phyloP scores from a whole-genome alignment of 2,329 filamentous ascomycete species.

The Fusarium albosuccineum region DNA sequence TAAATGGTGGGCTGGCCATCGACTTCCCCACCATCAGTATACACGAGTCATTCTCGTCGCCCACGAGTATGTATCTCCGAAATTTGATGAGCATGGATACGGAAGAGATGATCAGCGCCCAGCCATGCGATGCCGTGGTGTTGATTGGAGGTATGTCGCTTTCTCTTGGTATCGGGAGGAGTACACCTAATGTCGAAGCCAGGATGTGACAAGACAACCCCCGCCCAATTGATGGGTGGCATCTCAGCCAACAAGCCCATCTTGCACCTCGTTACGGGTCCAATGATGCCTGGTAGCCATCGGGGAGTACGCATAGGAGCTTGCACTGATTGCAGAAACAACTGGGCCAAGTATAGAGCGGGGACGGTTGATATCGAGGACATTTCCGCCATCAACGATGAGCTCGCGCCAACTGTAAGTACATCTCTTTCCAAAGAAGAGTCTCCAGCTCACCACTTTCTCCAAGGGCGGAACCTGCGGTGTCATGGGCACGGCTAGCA shows the following conservation, averaged over 20 bases:
- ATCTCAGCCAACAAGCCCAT: slow-evolving; percentile 81
- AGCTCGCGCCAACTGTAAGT: slow-evolving; percentile 76
- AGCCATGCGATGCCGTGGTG: slow-evolving; percentile 77
- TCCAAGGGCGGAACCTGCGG: slow-evolving; percentile 79
- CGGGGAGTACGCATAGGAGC: slow-evolving; percentile 75
- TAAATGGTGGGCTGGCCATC: slow-evolving; percentile 75
- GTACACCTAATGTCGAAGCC: neutral
- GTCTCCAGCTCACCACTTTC: neutral
- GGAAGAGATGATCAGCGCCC: slow-evolving; percentile 80
- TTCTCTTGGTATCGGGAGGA: neutral
- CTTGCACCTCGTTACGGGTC: slow-evolving; percentile 76
- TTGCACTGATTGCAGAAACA: slow-evolving; percentile 80
- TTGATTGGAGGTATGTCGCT: slow-evolving; percentile 70
- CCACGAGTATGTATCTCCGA: slow-evolving; percentile 80
- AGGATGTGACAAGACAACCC: slow-evolving; percentile 82
- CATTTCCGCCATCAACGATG: slow-evolving; percentile 77
- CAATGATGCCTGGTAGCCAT: slow-evolving; percentile 81
- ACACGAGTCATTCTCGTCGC: slow-evolving; percentile 76
- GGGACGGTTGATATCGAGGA: slow-evolving; percentile 78
- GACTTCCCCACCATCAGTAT: slow-evolving; percentile 82
- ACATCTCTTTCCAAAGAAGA: neutral
- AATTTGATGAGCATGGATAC: slow-evolving; percentile 86
- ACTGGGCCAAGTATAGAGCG: slow-evolving; percentile 78
- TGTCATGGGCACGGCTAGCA: slow-evolving; percentile 93
- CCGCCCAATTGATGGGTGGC: slow-evolving; percentile 80